These are phyloP conservation scores for Trichosporon asahii DNA, from an alignment of 1,284 basidiomycete species.

Conservation along the genomic window DNA sequence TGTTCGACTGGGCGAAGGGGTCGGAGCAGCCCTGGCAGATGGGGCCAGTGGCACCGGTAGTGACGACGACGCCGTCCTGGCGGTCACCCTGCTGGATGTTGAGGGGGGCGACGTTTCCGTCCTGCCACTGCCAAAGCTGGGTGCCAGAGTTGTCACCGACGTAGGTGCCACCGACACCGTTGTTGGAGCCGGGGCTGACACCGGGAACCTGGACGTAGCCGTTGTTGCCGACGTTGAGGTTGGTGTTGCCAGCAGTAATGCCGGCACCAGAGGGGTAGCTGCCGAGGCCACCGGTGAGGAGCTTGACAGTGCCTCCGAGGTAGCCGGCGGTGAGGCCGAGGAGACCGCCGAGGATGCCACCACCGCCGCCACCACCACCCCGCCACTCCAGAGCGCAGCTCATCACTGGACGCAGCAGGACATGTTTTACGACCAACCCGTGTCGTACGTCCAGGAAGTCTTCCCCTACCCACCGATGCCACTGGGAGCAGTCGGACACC, in stretches of 20 bases:
- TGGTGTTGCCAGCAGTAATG: neutral
- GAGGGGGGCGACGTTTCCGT: constrained; percentile 3
- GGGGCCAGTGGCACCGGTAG: neutral
- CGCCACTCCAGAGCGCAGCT: neutral
- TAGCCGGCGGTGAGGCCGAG: constrained; percentile 1
- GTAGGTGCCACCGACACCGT: constrained; percentile 4
- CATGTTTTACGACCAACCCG: constrained; percentile 73
- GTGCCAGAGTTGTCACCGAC: constrained; percentile 7
- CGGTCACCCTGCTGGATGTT: constrained; percentile 5
- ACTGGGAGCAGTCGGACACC: neutral
- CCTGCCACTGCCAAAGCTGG: constrained; percentile 8
- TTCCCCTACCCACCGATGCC: constrained; percentile 54
- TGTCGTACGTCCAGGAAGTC: constrained; percentile 61
- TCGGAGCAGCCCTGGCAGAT: neutral
- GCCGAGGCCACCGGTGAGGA: constrained; percentile 2
- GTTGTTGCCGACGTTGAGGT: constrained; percentile 6
- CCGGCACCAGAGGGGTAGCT: constrained; percentile 9
- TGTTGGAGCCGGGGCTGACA: neutral
- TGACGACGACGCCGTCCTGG: neutral
- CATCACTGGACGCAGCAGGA: constrained; percentile 77
- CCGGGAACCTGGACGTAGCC: constrained; percentile 8
- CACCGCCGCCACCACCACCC: neutral
- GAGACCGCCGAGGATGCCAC: constrained; percentile 4
- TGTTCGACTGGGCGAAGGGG: constrained; percentile 3
- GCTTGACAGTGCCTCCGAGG: constrained; percentile 6